Evolutionary conservation across 2,329 filamentous ascomycete species (phyloP).

Genomic region (Aquanectria penicillioides): DNA sequence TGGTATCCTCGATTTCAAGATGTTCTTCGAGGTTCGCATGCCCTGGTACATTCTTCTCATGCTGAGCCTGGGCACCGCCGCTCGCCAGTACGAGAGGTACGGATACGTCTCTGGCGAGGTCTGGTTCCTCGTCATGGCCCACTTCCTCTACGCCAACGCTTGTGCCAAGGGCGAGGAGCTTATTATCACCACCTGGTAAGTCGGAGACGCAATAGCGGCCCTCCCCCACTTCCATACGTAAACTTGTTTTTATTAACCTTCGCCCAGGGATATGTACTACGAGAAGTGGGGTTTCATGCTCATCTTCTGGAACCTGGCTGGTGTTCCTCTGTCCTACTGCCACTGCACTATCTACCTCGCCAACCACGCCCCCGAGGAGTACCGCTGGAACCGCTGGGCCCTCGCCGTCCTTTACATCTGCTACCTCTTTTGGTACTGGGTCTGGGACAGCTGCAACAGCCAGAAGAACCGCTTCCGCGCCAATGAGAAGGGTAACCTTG

Average conservation of each 20-base stretch:
- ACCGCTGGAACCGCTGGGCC: constrained; percentile 78
- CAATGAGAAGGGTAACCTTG: constrained; percentile 76
- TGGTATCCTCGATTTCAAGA: constrained; percentile 90
- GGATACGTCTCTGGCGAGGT: constrained; percentile 90
- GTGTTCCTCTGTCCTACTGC: constrained; percentile 91
- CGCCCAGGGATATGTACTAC: constrained; percentile 83
- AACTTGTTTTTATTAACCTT: background rate
- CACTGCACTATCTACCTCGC: constrained; percentile 92
- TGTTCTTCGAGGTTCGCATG: constrained; percentile 94
- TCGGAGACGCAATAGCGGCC: too few relatives aligned
- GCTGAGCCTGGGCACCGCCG: constrained; percentile 78
- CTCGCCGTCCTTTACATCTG: constrained; percentile 71
- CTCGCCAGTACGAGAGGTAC: constrained; percentile 84
- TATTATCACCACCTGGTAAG: constrained; percentile 82
- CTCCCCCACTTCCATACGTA: background rate
- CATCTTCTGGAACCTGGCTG: constrained; percentile 96
- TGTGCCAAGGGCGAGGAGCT: constrained; percentile 93
- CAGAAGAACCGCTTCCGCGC: constrained; percentile 94
- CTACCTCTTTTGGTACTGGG: constrained; percentile 89
- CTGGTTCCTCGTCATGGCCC: constrained; percentile 84
- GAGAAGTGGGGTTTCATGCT: constrained; percentile 99
- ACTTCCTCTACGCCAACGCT: constrained; percentile 91
- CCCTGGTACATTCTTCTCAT: constrained; percentile 93
- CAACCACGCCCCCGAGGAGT: constrained; percentile 81
- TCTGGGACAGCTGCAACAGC: constrained; percentile 92